Evolutionary conservation across 179 eudicot genomes (phyloP).

Genomic region (Beta lomatogona): DNA sequence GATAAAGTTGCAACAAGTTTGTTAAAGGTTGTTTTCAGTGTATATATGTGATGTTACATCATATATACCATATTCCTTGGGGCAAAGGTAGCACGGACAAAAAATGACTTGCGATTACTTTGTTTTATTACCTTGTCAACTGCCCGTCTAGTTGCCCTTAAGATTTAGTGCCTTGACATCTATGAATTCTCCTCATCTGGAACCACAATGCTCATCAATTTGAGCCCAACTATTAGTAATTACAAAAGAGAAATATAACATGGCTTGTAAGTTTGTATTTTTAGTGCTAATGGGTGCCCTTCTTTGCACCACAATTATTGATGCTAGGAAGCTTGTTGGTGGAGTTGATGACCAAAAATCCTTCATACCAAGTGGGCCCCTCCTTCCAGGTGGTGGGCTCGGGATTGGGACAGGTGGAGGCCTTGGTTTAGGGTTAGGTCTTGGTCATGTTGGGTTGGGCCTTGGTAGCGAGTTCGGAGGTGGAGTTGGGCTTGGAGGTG

Average conservation of each 20-base stretch:
- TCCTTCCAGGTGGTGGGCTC: slow-evolving; percentile 19
- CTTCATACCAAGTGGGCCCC: slow-evolving; percentile 14
- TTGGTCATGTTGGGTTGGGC: slow-evolving; percentile 26
- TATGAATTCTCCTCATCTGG: slow-evolving; percentile 26
- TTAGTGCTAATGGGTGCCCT: slow-evolving; percentile 35
- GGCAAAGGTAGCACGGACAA: slow-evolving; percentile 26
- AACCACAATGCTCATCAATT: slow-evolving; percentile 5
- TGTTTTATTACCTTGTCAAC: slow-evolving; percentile 22
- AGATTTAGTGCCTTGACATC: slow-evolving; percentile 19
- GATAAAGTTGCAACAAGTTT: slow-evolving; percentile 8
- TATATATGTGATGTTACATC: neutral
- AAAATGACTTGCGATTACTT: neutral
- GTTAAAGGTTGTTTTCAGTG: slow-evolving; percentile 16
- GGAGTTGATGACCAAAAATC: slow-evolving; percentile 35
- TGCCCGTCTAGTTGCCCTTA: slow-evolving; percentile 3
- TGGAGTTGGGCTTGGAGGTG: slow-evolving; percentile 26
- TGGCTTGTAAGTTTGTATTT: slow-evolving; percentile 28
- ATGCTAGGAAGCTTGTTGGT: slow-evolving; percentile 36
- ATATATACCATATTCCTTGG: neutral
- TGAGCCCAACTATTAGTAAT: neutral
- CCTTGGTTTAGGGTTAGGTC: slow-evolving; percentile 16
- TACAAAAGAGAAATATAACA: neutral
- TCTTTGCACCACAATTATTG: slow-evolving; percentile 28
- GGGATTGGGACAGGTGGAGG: slow-evolving; percentile 32
- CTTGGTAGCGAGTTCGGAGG: slow-evolving; percentile 29